These are phyloP conservation scores for Leishmania gerbilli DNA, from an alignment of 208 protist genomes.

Conservation along the genomic window DNA sequence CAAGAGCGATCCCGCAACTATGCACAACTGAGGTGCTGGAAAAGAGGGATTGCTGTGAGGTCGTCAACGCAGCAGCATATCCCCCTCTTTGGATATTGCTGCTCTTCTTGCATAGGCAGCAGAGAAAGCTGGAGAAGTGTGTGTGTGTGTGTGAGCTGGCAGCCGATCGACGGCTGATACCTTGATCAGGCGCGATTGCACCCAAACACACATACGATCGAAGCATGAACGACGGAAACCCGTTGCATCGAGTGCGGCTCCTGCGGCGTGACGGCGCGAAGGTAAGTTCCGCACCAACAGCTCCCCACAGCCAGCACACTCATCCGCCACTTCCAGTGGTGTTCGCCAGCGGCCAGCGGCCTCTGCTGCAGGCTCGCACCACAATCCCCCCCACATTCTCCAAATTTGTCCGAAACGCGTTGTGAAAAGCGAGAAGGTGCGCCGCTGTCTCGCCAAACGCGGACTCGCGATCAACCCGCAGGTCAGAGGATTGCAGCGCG, in stretches of 20 bases:
- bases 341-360: conserved; percentile 30
- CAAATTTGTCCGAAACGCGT: conserved; percentile 27
- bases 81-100: background rate
- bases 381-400: conserved; percentile 16
- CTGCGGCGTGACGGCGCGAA: background rate
- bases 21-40: background rate
- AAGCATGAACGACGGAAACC: background rate
- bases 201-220: background rate
- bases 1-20: no score
- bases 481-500: conserved; percentile 17
- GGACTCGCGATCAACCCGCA: conserved; percentile 25
- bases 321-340: conserved; percentile 27
- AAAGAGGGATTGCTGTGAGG: background rate
- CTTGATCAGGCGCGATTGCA: background rate
- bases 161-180: background rate
- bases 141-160: background rate
- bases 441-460: conserved; percentile 29
- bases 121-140: background rate
- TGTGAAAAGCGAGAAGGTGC: conserved; percentile 32
- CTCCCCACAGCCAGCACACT: background rate
- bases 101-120: background rate
- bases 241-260: background rate
- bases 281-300: background rate
- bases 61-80: background rate
- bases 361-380: conserved; percentile 11